A percentile compares a stretch with the other conserved stretches of the same genome.
Evolutionary conservation across 805 yeast species (phyloP).

Genomic region (Candida silvatica): DNA sequence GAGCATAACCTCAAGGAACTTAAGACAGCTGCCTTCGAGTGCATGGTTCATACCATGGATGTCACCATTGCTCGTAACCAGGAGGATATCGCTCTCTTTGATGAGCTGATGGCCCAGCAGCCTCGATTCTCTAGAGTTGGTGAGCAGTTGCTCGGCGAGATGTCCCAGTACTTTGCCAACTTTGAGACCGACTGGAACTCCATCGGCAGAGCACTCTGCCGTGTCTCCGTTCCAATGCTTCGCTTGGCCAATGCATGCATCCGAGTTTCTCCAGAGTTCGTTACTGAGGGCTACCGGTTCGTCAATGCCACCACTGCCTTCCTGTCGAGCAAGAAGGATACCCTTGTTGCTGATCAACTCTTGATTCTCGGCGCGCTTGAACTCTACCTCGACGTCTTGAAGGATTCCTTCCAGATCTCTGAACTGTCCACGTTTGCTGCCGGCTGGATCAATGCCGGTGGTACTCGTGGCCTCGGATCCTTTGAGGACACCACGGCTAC

Average conservation of each 20-base stretch:
- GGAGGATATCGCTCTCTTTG: slow-evolving; percentile 49
- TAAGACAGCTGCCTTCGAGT: slow-evolving; percentile 34
- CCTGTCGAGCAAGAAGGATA: slow-evolving; percentile 35
- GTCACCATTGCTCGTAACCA: slow-evolving; percentile 58
- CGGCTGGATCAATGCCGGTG: slow-evolving; percentile 43
- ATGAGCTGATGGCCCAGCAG: slow-evolving; percentile 33
- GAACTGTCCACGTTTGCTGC: slow-evolving; percentile 34
- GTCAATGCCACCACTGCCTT: slow-evolving; percentile 31
- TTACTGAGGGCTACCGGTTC: slow-evolving; percentile 18
- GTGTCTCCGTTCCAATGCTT: slow-evolving; percentile 45
- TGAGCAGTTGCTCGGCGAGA: slow-evolving; percentile 34
- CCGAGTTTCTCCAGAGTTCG: slow-evolving; percentile 6
- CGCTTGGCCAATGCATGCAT: slow-evolving; percentile 26
- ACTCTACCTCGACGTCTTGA: slow-evolving; percentile 38
- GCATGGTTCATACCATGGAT: slow-evolving; percentile 54
- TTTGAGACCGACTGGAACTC: slow-evolving; percentile 53
- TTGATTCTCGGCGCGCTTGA: slow-evolving; percentile 53
- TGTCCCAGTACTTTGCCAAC: slow-evolving; percentile 37
- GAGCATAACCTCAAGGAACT: slow-evolving; percentile 17
- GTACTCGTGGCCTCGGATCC: slow-evolving; percentile 46
- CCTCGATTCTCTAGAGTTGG: slow-evolving; percentile 56
- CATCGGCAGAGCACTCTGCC: slow-evolving; percentile 54
- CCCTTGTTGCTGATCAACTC: slow-evolving; percentile 54
- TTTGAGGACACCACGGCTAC: slow-evolving; percentile 22
- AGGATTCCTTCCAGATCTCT: slow-evolving; percentile 28